These are phyloP conservation scores for Saccharomycopsis synnaedendra DNA, from an alignment of 805 yeast genomes.

Conservation along the genomic window DNA sequence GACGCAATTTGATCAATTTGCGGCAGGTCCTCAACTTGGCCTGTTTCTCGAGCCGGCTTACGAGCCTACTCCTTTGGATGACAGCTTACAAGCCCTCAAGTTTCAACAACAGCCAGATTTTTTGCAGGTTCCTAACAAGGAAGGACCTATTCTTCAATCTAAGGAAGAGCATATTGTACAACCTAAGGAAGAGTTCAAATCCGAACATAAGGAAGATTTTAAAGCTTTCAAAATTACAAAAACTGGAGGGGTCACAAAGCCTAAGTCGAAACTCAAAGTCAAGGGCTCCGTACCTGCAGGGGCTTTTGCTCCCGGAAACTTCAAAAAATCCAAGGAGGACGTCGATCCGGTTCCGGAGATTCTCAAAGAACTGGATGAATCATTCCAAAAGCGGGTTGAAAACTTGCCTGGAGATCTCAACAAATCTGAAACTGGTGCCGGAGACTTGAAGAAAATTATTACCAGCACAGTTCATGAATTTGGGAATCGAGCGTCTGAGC, in stretches of 20 bases:
- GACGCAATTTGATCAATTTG: no score
- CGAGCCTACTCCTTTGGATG: no score
- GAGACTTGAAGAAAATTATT: constrained; percentile 11
- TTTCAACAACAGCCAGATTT: no score
- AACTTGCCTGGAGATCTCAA: constrained; percentile 1
- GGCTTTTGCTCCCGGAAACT: constrained; percentile 13
- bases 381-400: constrained; percentile 4
- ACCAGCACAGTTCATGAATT: constrained; percentile 5
- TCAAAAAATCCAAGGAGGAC: background rate
- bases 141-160: no score
- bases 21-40: no score
- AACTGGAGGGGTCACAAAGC: background rate
- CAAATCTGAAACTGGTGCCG: constrained; percentile 2
- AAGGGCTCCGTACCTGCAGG: constrained; percentile 11
- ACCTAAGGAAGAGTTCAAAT: no score
- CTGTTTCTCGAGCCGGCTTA: no score
- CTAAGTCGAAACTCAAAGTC: constrained; percentile 4
- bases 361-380: background rate
- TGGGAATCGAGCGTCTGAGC: background rate
- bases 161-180: no score
- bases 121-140: no score
- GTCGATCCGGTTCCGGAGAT: background rate
- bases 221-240: no score
- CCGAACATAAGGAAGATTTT: no score
- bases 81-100: no score